Percentiles rank a stretch among this genome's conserved stretches.
Conservation (phyloP, 139 green algal species). For the Nannochloris sp. region DNA sequence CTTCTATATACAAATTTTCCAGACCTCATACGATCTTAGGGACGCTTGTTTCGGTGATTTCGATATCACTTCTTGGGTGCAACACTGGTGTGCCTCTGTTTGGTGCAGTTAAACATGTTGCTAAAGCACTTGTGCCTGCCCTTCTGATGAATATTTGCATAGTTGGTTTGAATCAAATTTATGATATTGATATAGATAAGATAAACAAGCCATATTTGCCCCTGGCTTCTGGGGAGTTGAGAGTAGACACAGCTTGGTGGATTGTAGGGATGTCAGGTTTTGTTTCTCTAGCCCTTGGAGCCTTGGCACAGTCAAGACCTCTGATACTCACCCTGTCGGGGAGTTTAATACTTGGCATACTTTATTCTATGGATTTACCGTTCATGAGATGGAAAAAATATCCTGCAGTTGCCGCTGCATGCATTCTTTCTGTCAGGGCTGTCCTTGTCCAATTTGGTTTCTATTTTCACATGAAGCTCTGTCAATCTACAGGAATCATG, state of each 20-base stretch:
- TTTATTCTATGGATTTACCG: conserved; percentile 79
- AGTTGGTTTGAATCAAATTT: conserved; percentile 67
- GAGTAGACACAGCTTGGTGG: conserved; percentile 27
- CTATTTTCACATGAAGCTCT: conserved; percentile 67
- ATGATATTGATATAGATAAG: conserved; percentile 36
- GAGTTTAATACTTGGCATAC: conserved; percentile 69
- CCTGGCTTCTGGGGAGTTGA: conserved; percentile 79
- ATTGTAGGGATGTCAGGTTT: conserved; percentile 13
- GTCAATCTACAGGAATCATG: too few relatives aligned
- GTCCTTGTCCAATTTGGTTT: conserved; percentile 81
- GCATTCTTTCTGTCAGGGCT: conserved; percentile 72
- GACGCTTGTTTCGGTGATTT: conserved; percentile 68
- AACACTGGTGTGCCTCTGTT: too few relatives aligned
- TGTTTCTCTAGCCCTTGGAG: conserved; percentile 29
- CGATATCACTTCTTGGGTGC: conserved; percentile 61
- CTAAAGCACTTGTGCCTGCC: conserved; percentile 59
- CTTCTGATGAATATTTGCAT: conserved; percentile 93
- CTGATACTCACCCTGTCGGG: conserved; percentile 66
- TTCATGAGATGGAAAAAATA: conserved; percentile 88
- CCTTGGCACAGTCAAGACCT: conserved; percentile 27
- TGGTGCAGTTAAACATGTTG: too few relatives aligned
- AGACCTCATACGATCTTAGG: conserved; percentile 88
- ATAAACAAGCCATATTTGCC: conserved; percentile 98
- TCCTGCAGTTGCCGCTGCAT: conserved; percentile 68
- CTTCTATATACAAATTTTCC: conserved; percentile 44